phyloP scores from a whole-genome alignment of 1,139 yeast species.

The Lodderomyces beijingensis region DNA sequence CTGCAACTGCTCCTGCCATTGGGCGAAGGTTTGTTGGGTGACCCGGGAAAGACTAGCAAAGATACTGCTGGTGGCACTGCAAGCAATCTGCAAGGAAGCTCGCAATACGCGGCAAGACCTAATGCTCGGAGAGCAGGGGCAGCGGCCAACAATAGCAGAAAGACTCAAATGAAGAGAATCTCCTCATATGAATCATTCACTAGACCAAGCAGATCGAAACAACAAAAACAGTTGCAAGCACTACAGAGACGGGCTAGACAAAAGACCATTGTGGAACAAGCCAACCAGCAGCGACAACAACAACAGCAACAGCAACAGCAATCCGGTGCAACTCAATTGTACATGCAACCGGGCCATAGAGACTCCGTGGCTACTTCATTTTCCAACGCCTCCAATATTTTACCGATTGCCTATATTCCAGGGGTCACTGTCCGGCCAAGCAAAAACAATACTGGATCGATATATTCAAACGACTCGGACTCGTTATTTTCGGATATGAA shows the following conservation, averaged over 20 bases:
- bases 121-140: not conserved
- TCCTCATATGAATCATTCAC: constrained; percentile 47
- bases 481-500: constrained; percentile 50
- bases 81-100: not conserved
- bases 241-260: constrained; percentile 20
- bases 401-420: constrained; percentile 93
- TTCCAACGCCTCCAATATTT: constrained; percentile 75
- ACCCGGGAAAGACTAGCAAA: not conserved
- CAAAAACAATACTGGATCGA: constrained; percentile 41
- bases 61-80: not conserved
- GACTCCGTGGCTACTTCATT: constrained; percentile 57
- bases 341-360: constrained; percentile 22
- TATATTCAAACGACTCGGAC: constrained; percentile 48
- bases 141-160: constrained; percentile 2
- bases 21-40: not conserved
- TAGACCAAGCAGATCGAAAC: constrained; percentile 22
- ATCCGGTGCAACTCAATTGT: constrained; percentile 12
- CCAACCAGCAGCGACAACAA: constrained; percentile 13
- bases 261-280: constrained; percentile 16
- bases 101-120: not conserved
- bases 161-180: constrained; percentile 26
- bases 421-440: constrained; percentile 76
- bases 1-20: not conserved
- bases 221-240: constrained; percentile 9
- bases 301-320: constrained; percentile 11